Evolutionary conservation across 2,329 filamentous ascomycete genomes (phyloP).

Genomic region (Penicillium sp.): DNA sequence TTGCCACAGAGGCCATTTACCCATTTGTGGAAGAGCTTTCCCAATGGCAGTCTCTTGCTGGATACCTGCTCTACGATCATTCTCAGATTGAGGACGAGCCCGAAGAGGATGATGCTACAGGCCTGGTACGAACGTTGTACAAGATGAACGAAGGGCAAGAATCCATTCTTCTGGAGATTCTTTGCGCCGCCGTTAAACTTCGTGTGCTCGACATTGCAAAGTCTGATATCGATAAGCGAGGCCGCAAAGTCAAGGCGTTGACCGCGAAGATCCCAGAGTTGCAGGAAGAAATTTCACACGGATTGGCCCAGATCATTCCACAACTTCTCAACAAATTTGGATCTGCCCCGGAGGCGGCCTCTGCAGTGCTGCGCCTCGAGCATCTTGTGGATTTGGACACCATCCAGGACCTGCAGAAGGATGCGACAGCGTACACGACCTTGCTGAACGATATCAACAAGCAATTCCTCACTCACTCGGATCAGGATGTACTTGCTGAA

Average conservation of each 20-base stretch:
- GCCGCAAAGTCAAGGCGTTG: conserved; percentile 53
- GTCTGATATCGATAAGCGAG: conserved; percentile 49
- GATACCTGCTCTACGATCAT: conserved; percentile 89
- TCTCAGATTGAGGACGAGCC: conserved; percentile 55
- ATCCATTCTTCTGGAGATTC: conserved; percentile 75
- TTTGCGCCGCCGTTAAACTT: conserved; percentile 74
- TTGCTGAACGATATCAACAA: conserved; percentile 87
- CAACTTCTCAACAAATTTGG: conserved; percentile 88
- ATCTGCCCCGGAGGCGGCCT: conserved; percentile 77
- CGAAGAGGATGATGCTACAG: conserved; percentile 54
- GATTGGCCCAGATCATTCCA: conserved; percentile 73
- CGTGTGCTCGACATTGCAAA: conserved; percentile 63
- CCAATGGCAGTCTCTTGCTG: conserved; percentile 82
- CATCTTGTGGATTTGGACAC: conserved; percentile 80
- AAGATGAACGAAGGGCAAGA: conserved; percentile 73
- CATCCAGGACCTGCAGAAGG: conserved; percentile 83
- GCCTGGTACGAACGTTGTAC: conserved; percentile 63
- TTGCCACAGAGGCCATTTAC: conserved; percentile 80
- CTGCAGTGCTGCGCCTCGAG: conserved; percentile 76
- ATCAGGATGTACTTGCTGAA: conserved; percentile 76
- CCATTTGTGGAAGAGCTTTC: conserved; percentile 73
- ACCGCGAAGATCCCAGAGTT: conserved; percentile 60
- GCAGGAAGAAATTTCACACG: conserved; percentile 71
- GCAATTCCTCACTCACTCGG: conserved; percentile 88
- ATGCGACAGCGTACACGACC: conserved; percentile 70